Base-by-base conservation (phyloP, 768 basidiomycete genomes). In the Boletus reticuloceps region DNA sequence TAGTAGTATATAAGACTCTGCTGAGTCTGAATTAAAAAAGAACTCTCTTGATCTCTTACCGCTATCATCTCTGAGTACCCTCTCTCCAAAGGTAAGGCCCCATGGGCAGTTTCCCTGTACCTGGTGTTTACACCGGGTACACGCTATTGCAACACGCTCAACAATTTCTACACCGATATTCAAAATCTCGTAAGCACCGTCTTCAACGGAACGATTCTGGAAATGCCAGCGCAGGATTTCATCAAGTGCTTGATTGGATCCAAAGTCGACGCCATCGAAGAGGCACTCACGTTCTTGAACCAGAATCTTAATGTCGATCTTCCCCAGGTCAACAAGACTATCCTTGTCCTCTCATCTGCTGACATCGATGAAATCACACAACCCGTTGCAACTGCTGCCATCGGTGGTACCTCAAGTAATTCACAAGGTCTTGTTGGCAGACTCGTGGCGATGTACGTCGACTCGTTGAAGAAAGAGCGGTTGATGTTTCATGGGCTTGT, bases 271-370 rank as follows among this genome's bases (percentile, higher is more conserved):
- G 90, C 88, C 11, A 78, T 98, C 64, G 92, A 95, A 72, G 79
- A 84, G 17, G 94, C 89, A 6, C 77, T 97, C 39, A 98, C 94
- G 0, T 98, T 96, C 80, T 75, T 98, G 59, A 87, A 96, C 67
- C 75, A 93, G 58, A 92, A 97, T 72, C 84, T 95, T 45, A 76
- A 85, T 46, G 77, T 98, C 64, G 74, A 90, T 63, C 79, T 98
- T 55, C 89, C 94, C 0, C 82, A 81, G 43, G 80, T 98, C 53
- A 88, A 92, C 55, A 75, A 88, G 48, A 79, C 80, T 38, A 78
- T 86, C 29, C 85, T 98, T 45, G 77, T 94, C 31, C 81, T 97
- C 50, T 92, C 92, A 1, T 84, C 85, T 4, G 68, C 71, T 4
- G 75, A 81, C 4, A 83, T 95, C 53, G 76, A 89, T 64, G 92